Conservation (phyloP, 169 alveolate genomes). For the Plasmodium billcollinsi region DNA sequence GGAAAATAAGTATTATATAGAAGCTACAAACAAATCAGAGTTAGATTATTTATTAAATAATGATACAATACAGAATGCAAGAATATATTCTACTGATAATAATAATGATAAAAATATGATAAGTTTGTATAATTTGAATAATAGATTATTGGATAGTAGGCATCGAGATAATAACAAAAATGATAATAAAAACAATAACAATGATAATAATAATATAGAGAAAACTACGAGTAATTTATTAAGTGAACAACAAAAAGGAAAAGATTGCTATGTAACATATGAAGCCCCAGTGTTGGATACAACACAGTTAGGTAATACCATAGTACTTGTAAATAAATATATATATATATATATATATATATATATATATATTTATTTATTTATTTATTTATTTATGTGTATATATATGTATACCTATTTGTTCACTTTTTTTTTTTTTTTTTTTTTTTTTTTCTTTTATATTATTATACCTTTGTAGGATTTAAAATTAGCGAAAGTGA, state of each 20-base stretch:
- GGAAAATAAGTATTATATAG: constrained; percentile 95
- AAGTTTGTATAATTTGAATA: not conserved
- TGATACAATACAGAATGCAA: constrained; percentile 87
- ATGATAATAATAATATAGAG: constrained; percentile 42
- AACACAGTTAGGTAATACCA: constrained; percentile 78
- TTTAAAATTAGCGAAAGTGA: constrained; percentile 75
- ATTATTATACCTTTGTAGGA: constrained; percentile 25
- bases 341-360: not conserved
- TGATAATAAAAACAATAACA: constrained; percentile 50
- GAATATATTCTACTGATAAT: constrained; percentile 82
- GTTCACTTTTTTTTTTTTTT: not conserved
- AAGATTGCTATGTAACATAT: constrained; percentile 74
- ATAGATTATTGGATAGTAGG: not conserved
- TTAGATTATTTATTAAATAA: constrained; percentile 89
- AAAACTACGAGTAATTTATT: constrained; percentile 8
- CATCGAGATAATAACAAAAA: not conserved
- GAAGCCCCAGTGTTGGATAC: constrained; percentile 81
- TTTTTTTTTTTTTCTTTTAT: constrained; percentile 29
- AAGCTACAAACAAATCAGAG: constrained; percentile 90
- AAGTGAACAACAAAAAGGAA: constrained; percentile 23
- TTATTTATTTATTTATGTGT: constrained; percentile 35
- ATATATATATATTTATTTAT: not conserved
- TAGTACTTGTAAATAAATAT: not conserved
- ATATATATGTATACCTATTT: constrained; percentile 2
- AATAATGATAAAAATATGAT: constrained; percentile 11